phyloP scores from a whole-genome alignment of 495 filamentous ascomycete species.

The Xylaria flabelliformis region DNA sequence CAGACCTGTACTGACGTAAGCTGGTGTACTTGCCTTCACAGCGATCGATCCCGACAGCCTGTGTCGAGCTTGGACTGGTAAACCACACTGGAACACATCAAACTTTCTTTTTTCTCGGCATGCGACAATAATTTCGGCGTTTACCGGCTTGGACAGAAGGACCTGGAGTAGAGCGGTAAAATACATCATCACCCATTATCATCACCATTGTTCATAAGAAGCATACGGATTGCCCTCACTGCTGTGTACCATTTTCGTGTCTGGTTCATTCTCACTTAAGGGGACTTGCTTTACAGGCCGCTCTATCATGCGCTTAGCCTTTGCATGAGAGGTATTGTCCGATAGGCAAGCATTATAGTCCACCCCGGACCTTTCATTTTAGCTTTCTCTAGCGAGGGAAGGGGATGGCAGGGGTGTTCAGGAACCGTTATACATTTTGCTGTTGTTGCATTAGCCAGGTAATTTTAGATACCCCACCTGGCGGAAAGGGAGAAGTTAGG shows the following conservation, averaged over 20 bases:
- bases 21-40: background rate
- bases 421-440: background rate
- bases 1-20: background rate
- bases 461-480: constrained; percentile 27
- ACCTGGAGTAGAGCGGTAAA: constrained; percentile 35
- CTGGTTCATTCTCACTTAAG: constrained; percentile 13
- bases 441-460: constrained; percentile 20
- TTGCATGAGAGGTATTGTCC: background rate
- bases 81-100: background rate
- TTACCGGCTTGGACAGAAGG: constrained; percentile 38
- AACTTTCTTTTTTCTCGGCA: constrained; percentile 27
- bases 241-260: constrained; percentile 36
- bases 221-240: constrained; percentile 27
- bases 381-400: constrained; percentile 13
- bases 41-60: constrained; percentile 13
- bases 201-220: constrained; percentile 30
- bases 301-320: background rate
- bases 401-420: constrained; percentile 20
- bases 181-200: constrained; percentile 7
- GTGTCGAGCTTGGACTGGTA: background rate
- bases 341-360: constrained; percentile 2
- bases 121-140: constrained; percentile 36
- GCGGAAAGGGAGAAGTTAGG: constrained; percentile 11
- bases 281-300: background rate
- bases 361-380: constrained; percentile 10